Base-by-base conservation (phyloP, 495 filamentous ascomycete species). In the Aspergillus asperescens region DNA sequence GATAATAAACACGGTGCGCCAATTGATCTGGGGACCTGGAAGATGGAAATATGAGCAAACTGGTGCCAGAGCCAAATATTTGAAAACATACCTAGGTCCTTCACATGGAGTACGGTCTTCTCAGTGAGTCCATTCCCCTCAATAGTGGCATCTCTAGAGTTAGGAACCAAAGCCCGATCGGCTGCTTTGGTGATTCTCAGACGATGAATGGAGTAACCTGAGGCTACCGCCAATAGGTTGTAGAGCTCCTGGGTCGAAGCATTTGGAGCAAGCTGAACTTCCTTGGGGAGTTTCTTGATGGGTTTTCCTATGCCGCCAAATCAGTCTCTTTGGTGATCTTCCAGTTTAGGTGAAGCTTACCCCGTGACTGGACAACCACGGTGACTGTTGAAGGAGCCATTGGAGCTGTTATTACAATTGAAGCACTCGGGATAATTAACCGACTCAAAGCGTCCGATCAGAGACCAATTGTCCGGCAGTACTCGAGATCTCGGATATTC, bases 1-100 rank as follows among this genome's bases (percentile, higher is more conserved):
- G 68, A 96, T 82, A 52, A 95, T 70, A 74, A 90, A 98, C 62
- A 96, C 94, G 46, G 89, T 91, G 53, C 84, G 86, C 93, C 93
- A 98, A 43, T 81, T 82, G 51, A 96, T 87, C 69, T 98, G 93
- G 25, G 85, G 85, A 41, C 93, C 92, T 96, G 55, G 24, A n/a
- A 56, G 12, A 18, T 24, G 32, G 7, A 32, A 27, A 47, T 19
- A 31, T 16, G 9, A 44, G 27, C 28, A 45, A 3, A 29, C 28
- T 27, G 16, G 7, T 27, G 13, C 4, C 20, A 16, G 10, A 28
- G 24, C 6, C 13, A 43, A 4, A 22, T 13, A n/a, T 40, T 8
- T 9, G 12, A 9, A 29, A 27, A 63, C 82, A 55, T 79, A 95
- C 90, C 90, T 4, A 98, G 79, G 63, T 98, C 93, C 71, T 98